Evolutionary conservation across 2,329 filamentous ascomycete species (phyloP).

Genomic region (Sphaerulina musiva): DNA sequence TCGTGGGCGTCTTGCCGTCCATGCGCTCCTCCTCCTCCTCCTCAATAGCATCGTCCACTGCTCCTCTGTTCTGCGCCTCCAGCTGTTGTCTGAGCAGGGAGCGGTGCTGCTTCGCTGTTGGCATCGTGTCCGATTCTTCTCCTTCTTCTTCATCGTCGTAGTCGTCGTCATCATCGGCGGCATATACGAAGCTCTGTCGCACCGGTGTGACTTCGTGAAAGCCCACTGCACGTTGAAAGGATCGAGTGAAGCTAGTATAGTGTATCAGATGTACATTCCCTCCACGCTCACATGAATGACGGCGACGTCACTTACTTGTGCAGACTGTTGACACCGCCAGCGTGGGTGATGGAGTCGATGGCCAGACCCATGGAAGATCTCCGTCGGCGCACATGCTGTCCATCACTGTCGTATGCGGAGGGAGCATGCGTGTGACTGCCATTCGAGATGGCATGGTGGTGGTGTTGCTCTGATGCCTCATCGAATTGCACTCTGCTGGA

Average conservation of each 20-base stretch:
- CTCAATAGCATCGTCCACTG: slow-evolving; percentile 19
- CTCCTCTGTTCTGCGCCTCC: slow-evolving; percentile 27
- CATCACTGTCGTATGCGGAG: slow-evolving; percentile 16
- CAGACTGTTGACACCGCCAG: slow-evolving; percentile 87
- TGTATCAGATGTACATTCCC: not conserved
- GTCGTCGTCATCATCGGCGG: slow-evolving; percentile 35
- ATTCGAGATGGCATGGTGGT: slow-evolving; percentile 19
- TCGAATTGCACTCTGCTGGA: slow-evolving; percentile 35
- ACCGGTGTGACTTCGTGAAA: slow-evolving; percentile 84
- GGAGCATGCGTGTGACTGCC: slow-evolving; percentile 15
- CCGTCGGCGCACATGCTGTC: slow-evolving; percentile 33
- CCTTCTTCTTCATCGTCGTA: slow-evolving; percentile 49
- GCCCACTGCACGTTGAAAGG: slow-evolving; percentile 82
- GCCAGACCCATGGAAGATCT: slow-evolving; percentile 47
- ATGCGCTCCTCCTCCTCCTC: slow-evolving; percentile 10
- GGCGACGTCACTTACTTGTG: slow-evolving; percentile 39
- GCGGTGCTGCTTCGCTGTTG: slow-evolving; percentile 28
- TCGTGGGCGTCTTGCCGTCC: slow-evolving; percentile 31
- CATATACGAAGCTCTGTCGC: slow-evolving; percentile 61
- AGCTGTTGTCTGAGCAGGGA: slow-evolving; percentile 25
- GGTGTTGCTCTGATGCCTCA: slow-evolving; percentile 23
- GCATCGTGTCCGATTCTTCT: slow-evolving; percentile 38
- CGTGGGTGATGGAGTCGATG: slow-evolving; percentile 53
- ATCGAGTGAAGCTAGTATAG: slow-evolving; percentile 68
- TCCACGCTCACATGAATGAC: not conserved